Evolutionary conservation across 441 rosid species (phyloP), one percentile per base, ranked within the genome.

Genomic region (Omphalea diandra): DNA sequence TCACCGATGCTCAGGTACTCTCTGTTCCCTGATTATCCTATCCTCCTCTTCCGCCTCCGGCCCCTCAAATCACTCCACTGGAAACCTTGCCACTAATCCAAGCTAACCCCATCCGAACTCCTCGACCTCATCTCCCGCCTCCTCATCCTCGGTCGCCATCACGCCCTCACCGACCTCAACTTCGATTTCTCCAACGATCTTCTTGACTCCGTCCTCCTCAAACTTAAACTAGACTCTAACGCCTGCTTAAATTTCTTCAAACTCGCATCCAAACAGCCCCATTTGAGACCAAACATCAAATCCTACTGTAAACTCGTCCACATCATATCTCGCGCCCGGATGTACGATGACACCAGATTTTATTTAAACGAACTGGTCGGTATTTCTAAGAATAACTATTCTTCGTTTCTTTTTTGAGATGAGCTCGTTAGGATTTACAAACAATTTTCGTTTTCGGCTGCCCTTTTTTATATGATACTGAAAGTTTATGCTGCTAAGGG

Each of bases 391-490:
- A 84, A 80, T 69, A 78, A 76, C 60, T 70, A 80, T 72, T 76
- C 79, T 22, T 72, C 80, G 0, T 83, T 73, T 70, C 59, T 83
- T 46, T 76, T 86, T 7, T 88, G 94, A 94, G 80, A 75, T 50
- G 97, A 90, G 78, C 85, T 88, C 10, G 87, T 85, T 69, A 60
- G 82, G 44, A 73, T 82, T 75, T 87, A 79, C 67, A 70, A 77
- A 76, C 93, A 83, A 0, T 88, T 85, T 57, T 56, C 56, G 1
- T 91, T 86, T 72, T 86, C 97, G 29, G 87, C 91, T 10, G 73
- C 81, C 24, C 90, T 91, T 49, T 94, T 94, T 38, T 97, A 94
- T 75, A 91, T 94, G 94, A 50, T 88, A 32, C 60, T 94, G 73
- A 94, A 87, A 70, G 76, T 81, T 14, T 91, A 77, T 77, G 87